These are phyloP conservation scores for Phellopilus nigrolimitatus DNA, from an alignment of 1,284 basidiomycete genomes.

Conservation along the genomic window DNA sequence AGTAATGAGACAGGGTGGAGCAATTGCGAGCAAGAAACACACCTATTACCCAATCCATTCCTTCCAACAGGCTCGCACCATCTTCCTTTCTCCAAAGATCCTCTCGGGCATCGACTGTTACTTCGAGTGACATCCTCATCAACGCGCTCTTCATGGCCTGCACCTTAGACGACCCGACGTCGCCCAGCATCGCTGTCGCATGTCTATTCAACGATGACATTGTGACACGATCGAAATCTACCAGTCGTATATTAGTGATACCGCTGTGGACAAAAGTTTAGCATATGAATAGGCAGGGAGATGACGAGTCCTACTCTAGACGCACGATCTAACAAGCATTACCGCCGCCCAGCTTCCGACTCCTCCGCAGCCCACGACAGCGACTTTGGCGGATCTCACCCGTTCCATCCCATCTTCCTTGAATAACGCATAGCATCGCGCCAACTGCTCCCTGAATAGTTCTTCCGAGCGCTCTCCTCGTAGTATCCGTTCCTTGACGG, in stretches of 20 bases:
- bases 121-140: constrained; percentile 65
- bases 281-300: constrained; percentile 1
- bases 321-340: constrained; percentile 87
- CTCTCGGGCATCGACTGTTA: constrained; percentile 76
- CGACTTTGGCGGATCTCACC: constrained; percentile 75
- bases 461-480: constrained; percentile 27
- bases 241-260: constrained; percentile 64
- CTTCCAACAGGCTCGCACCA: constrained; percentile 67
- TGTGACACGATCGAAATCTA: constrained; percentile 93
- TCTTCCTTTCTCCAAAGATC: constrained; percentile 83
- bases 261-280: constrained; percentile 42
- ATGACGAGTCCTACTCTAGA: constrained; percentile 24
- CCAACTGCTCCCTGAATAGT: constrained; percentile 81
- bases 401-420: constrained; percentile 86
- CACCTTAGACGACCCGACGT: constrained; percentile 97
- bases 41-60: constrained; percentile 89
- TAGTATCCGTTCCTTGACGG: constrained; percentile 12
- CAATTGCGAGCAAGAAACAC: constrained; percentile 25
- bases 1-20: constrained; percentile 18
- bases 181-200: constrained; percentile 84
- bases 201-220: constrained; percentile 92
- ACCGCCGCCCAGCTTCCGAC: constrained; percentile 95
- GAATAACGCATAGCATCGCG: constrained; percentile 93
- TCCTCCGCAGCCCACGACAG: constrained; percentile 92
- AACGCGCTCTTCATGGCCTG: constrained; percentile 71